Evolutionary conservation across 2,329 filamentous ascomycete genomes (phyloP).

Genomic region (Penicillium decumbens): DNA sequence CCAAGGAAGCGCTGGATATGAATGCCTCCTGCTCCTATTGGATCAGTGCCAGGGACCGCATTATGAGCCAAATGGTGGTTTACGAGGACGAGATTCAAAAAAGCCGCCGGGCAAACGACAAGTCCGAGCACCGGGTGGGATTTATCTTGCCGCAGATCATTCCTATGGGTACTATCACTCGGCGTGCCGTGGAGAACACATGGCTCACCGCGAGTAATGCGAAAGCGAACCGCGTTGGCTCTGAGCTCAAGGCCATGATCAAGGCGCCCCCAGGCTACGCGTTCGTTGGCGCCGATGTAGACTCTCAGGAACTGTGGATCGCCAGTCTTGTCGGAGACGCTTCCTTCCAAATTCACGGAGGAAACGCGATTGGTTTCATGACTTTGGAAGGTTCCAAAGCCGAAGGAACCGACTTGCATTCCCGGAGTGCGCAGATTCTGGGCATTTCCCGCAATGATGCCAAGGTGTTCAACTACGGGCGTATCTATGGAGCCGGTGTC

Average conservation of each 20-base stretch:
- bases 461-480: constrained; percentile 97
- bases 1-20: constrained; percentile 95
- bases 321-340: constrained; percentile 91
- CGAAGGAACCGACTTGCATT: constrained; percentile 89
- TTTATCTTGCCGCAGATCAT: constrained; percentile 95
- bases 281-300: constrained; percentile 95
- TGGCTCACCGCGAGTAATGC: constrained; percentile 98
- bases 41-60: constrained; percentile 92
- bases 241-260: constrained; percentile 95
- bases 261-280: constrained; percentile 83
- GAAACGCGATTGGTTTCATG: constrained; percentile 98
- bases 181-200: constrained; percentile 91
- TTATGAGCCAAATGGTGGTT: constrained; percentile 92
- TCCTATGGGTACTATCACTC: constrained; percentile 95
- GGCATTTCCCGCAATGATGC: constrained; percentile 93
- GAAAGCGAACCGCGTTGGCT: constrained; percentile 91
- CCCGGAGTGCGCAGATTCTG: constrained; percentile 83
- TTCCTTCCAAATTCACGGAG: constrained; percentile 89
- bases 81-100: constrained; percentile 62
- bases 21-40: constrained; percentile 98
- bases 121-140: constrained; percentile 49
- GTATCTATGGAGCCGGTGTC: constrained; percentile 95
- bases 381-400: constrained; percentile 94
- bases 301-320: constrained; percentile 97
- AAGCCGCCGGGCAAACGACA: constrained; percentile 17